A percentile compares a stretch with the other conserved stretches of the same genome.
Conservation (phyloP, 2,329 filamentous ascomycete genomes). For the Fusarium verrucosum region DNA sequence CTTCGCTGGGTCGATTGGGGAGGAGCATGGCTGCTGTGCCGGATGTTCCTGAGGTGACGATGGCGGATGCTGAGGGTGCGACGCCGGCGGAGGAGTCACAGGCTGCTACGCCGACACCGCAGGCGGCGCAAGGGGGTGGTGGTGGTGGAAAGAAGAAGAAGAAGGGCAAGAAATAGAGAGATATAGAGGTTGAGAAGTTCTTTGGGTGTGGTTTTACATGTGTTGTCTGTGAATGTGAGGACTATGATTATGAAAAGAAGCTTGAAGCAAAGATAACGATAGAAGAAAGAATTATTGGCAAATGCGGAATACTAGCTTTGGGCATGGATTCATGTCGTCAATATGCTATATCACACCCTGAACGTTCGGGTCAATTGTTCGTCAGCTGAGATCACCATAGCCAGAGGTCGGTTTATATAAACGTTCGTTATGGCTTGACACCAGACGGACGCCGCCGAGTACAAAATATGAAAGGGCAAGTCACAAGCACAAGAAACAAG, state of each 20-base stretch:
- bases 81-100: constrained; percentile 41
- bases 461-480: background rate
- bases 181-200: background rate
- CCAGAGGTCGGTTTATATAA: background rate
- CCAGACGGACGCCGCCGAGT: too few species aligned
- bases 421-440: too few species aligned
- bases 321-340: background rate
- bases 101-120: constrained; percentile 41
- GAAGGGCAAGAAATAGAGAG: constrained; percentile 59
- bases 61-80: constrained; percentile 51
- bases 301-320: background rate
- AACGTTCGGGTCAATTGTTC: background rate
- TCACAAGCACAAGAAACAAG: background rate
- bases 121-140: constrained; percentile 46
- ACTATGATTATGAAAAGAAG: background rate
- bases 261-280: background rate
- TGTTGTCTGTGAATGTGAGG: background rate
- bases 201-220: background rate
- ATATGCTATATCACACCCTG: background rate
- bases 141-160: constrained; percentile 68
- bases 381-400: background rate
- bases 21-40: constrained; percentile 70
- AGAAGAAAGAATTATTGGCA: background rate
- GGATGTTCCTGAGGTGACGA: constrained; percentile 54
- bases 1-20: constrained; percentile 79